These are phyloP conservation scores for Tricholoma sp. DNA, from an alignment of 768 basidiomycete species.

Conservation along the genomic window DNA sequence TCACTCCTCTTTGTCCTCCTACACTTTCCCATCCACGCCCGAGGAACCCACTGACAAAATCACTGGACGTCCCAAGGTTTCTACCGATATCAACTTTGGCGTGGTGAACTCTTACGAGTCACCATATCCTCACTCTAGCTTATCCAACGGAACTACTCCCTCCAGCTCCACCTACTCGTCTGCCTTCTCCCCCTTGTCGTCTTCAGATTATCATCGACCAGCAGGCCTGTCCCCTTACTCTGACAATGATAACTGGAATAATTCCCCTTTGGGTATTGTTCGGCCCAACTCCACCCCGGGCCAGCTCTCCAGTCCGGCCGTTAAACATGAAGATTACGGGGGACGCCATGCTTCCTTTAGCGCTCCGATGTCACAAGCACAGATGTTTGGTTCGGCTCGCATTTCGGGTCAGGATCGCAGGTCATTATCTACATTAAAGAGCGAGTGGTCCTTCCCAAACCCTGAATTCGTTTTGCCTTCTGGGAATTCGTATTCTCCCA, in stretches of 20 bases:
- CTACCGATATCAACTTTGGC: slow-evolving; percentile 42
- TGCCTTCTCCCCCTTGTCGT: slow-evolving; percentile 39
- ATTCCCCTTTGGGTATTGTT: slow-evolving; percentile 50
- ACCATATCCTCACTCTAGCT: slow-evolving; percentile 42
- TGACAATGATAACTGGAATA: slow-evolving; percentile 53
- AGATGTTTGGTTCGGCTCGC: slow-evolving; percentile 65
- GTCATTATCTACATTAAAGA: slow-evolving; percentile 51
- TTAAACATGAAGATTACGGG: slow-evolving; percentile 64
- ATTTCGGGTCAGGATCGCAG: slow-evolving; percentile 70
- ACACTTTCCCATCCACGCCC: slow-evolving; percentile 52
- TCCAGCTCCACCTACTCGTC: slow-evolving; percentile 47
- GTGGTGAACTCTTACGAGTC: slow-evolving; percentile 38
- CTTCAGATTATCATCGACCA: slow-evolving; percentile 40
- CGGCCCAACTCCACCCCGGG: slow-evolving; percentile 67
- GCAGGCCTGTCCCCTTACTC: slow-evolving; percentile 40
- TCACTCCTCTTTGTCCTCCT: slow-evolving; percentile 41
- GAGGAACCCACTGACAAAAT: slow-evolving; percentile 32
- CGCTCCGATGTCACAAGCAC: slow-evolving; percentile 51
- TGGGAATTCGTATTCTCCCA: slow-evolving; percentile 37
- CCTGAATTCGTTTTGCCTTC: slow-evolving; percentile 51
- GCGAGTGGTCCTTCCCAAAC: slow-evolving; percentile 67
- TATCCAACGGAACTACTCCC: slow-evolving; percentile 48
- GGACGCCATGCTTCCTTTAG: slow-evolving; percentile 66
- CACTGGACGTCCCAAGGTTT: slow-evolving; percentile 40
- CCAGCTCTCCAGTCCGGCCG: slow-evolving; percentile 45